Conservation (phyloP, 148 eudicot species). For the Vaccinium corymbosum region DNA sequence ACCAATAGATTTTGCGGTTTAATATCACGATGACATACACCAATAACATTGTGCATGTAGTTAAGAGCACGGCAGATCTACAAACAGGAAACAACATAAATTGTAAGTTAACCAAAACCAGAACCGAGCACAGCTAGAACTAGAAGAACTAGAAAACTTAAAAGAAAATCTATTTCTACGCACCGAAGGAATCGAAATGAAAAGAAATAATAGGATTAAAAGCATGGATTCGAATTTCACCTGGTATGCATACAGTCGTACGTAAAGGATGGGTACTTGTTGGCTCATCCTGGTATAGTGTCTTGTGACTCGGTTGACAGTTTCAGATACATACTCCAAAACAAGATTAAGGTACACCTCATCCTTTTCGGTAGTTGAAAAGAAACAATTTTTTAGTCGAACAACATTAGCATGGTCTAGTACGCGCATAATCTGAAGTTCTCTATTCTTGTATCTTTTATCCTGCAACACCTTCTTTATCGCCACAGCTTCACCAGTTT, state of each 20-base stretch:
- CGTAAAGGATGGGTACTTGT: conserved; percentile 64
- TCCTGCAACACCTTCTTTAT: conserved; percentile 95
- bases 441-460: conserved; percentile 93
- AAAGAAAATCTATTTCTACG: background rate
- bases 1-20: conserved; percentile 95
- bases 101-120: background rate
- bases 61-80: conserved; percentile 86
- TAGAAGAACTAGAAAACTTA: background rate
- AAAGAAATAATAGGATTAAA: background rate
- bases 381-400: conserved; percentile 66
- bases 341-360: conserved; percentile 92
- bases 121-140: background rate
- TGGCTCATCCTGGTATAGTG: conserved; percentile 64
- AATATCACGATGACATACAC: conserved; percentile 95
- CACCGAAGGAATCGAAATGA: background rate
- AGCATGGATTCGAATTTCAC: conserved; percentile 27
- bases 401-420: conserved; percentile 79
- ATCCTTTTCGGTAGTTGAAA: conserved; percentile 83
- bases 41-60: conserved; percentile 75
- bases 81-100: conserved; percentile 11
- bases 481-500: conserved; percentile 84
- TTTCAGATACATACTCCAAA: conserved; percentile 87
- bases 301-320: conserved; percentile 66
- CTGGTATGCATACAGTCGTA: conserved; percentile 83
- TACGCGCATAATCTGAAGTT: conserved; percentile 82